Evolutionary conservation across 805 yeast genomes (phyloP).

Genomic region (Starmera pachycereana): DNA sequence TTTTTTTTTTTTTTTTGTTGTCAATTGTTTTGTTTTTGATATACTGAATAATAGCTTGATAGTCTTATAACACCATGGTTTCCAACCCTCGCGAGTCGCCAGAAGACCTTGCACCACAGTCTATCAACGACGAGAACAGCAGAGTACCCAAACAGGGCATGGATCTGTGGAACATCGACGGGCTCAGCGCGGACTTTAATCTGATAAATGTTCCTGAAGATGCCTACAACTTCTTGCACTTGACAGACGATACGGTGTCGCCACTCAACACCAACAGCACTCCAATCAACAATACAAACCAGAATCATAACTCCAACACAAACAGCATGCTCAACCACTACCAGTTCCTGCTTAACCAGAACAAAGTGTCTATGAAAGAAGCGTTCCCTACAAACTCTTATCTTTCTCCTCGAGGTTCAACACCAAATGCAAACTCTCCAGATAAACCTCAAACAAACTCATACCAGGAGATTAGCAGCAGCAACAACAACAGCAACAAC

Average conservation of each 20-base stretch:
- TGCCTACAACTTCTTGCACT: slow-evolving; percentile 4
- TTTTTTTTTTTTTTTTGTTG: no score
- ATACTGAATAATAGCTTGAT: no score
- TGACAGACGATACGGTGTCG: background rate
- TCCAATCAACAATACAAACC: background rate
- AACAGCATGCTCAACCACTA: slow-evolving; percentile 15
- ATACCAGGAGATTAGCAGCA: slow-evolving; percentile 1
- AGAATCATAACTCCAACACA: background rate
- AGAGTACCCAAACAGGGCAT: background rate
- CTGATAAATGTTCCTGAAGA: slow-evolving; percentile 15
- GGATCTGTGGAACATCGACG: slow-evolving; percentile 3
- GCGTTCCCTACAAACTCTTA: slow-evolving; percentile 11
- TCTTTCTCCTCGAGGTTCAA: background rate
- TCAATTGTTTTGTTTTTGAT: no score
- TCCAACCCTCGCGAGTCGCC: no score
- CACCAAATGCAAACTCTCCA: background rate
- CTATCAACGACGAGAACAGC: background rate
- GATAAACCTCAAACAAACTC: background rate
- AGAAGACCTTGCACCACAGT: no score
- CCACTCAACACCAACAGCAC: slow-evolving; percentile 1
- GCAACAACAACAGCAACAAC: slow-evolving; percentile 2
- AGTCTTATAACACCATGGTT: no score
- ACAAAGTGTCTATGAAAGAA: slow-evolving; percentile 14
- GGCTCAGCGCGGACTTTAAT: slow-evolving; percentile 14
- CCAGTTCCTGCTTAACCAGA: slow-evolving; percentile 16